Evolutionary conservation across 441 rosid species (phyloP).

Genomic region (Raphanus hybrid): DNA sequence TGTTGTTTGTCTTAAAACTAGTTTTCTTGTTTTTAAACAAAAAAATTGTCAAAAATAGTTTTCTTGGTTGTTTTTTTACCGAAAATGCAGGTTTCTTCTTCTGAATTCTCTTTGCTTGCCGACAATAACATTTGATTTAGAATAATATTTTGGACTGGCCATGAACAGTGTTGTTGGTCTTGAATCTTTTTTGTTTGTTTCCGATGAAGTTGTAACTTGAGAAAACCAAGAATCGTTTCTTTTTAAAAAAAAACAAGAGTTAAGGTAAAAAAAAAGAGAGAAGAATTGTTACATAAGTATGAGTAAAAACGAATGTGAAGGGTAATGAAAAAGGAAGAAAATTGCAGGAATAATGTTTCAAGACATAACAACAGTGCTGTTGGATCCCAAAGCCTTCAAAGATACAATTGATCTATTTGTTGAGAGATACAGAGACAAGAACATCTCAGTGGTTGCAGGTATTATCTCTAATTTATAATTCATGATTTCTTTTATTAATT

Average conservation of each 20-base stretch:
- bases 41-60: neutral
- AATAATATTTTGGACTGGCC: neutral
- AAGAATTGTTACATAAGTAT: neutral
- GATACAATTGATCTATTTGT: conserved; percentile 46
- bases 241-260: too few species aligned
- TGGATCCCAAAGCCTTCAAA: conserved; percentile 46
- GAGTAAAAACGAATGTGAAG: neutral
- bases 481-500: neutral
- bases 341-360: conserved; percentile 46
- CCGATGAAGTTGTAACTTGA: neutral
- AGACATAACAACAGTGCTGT: conserved; percentile 46
- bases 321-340: neutral
- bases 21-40: neutral
- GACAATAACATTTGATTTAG: neutral
- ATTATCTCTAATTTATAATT: conserved; percentile 6
- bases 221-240: neutral
- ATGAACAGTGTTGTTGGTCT: neutral
- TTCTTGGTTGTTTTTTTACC: conserved; percentile 4
- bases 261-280: neutral
- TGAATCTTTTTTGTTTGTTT: conserved; percentile 5
- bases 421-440: conserved; percentile 45
- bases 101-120: conserved; percentile 17
- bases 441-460: conserved; percentile 49
- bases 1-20: conserved; percentile 16
- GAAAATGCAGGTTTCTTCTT: conserved; percentile 21